Conservation (phyloP, 495 filamentous ascomycete genomes). For the Podospora australis region DNA sequence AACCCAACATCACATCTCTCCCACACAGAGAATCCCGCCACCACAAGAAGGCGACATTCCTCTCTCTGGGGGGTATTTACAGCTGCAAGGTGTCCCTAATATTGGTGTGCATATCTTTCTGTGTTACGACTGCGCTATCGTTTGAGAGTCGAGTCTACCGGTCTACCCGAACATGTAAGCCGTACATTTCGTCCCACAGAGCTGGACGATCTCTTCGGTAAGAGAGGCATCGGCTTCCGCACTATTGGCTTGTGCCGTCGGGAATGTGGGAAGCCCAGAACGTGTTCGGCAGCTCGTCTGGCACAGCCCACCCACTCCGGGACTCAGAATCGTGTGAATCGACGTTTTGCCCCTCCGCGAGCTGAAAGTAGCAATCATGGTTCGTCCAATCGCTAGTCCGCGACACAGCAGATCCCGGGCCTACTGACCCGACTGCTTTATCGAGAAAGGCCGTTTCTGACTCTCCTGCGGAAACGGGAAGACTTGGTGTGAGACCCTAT, state of each 20-base stretch:
- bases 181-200: background rate
- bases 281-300: too few species aligned
- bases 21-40: background rate
- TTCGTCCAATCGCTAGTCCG: background rate
- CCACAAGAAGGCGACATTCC: too few species aligned
- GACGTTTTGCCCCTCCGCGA: background rate
- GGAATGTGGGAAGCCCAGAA: too few species aligned
- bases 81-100: background rate
- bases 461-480: background rate
- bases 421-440: background rate
- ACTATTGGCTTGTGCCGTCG: conserved; percentile 1
- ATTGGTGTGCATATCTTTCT: background rate
- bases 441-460: background rate
- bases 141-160: background rate
- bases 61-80: too few species aligned
- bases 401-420: conserved; percentile 1
- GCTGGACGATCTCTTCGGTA: background rate
- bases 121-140: background rate
- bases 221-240: background rate
- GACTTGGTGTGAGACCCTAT: background rate
- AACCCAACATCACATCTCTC: background rate
- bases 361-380: background rate
- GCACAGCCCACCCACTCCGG: too few species aligned
- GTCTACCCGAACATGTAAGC: background rate
- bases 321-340: background rate